Evolutionary conservation across 176 grass and related monocot species (phyloP).

Genomic region (Rhynchospora breviuscula): DNA sequence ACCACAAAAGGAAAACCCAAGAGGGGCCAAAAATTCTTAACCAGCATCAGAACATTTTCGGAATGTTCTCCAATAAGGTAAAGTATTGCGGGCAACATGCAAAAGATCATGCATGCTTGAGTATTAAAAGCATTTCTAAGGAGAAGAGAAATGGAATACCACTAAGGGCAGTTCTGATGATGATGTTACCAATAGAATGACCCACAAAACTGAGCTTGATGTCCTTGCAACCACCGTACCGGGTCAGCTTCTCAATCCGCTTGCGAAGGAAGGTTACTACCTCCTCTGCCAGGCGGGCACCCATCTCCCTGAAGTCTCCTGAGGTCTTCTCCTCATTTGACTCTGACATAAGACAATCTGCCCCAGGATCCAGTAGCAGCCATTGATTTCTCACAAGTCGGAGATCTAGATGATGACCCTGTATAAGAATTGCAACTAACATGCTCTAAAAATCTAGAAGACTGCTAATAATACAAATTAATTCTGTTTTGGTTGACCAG

Average conservation of each 20-base stretch:
- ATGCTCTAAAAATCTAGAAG: not conserved
- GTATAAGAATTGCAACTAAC: not conserved
- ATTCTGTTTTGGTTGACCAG: not conserved
- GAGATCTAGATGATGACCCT: constrained; percentile 92
- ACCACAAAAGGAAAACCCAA: not conserved
- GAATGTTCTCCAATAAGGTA: not conserved
- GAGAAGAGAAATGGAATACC: constrained; percentile 32
- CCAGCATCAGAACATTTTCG: constrained; percentile 4
- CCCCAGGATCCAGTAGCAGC: constrained; percentile 79
- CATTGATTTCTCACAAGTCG: constrained; percentile 84
- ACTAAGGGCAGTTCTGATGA: constrained; percentile 75
- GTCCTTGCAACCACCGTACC: constrained; percentile 60
- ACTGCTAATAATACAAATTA: not conserved
- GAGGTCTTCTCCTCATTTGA: constrained; percentile 82
- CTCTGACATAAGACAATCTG: constrained; percentile 78
- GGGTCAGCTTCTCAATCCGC: constrained; percentile 58
- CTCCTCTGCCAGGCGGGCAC: constrained; percentile 64
- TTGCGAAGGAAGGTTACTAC: constrained; percentile 54
- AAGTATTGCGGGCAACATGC: not conserved
- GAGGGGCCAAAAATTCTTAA: not conserved
- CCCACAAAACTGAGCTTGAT: constrained; percentile 87
- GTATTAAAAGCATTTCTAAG: not conserved
- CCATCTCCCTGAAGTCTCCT: constrained; percentile 94
- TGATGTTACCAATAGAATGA: constrained; percentile 92
- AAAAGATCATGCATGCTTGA: not conserved